Base-by-base conservation (phyloP, 495 filamentous ascomycete genomes). In the Tuber microsphaerosporum region DNA sequence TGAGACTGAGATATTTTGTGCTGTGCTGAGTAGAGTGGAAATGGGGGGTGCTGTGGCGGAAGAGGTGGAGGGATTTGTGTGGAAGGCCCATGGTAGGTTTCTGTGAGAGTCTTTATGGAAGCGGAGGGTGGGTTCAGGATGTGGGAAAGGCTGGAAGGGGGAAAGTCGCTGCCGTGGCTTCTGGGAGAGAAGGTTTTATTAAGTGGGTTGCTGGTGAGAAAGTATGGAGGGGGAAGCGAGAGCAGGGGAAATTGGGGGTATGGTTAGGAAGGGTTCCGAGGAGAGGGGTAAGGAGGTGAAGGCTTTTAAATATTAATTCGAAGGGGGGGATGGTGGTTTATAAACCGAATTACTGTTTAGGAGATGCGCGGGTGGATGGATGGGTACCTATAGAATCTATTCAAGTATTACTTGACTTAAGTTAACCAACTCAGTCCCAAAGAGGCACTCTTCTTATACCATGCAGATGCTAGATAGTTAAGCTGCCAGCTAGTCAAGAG, bases 111-210 rank as follows among this genome's bases (percentile, higher is more conserved):
- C 61, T 82, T 22, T 72, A 68, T 76, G 45, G 75, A 80, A 42
- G 69, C 76, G 9, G 74, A 80, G 39, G 76, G 78, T 74, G 79
- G 71, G 75, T 70, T 37, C 61, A 73, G 80, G 70, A 75, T 74
- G 75, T 75, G 79, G 76, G 46, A 69, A 51, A 75, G 46, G 72
- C 68, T 20, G 74, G 75, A 34, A 37, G 14, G 83, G 85, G 7
- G 87, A 84, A 76, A 92, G 89, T 74, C 78, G 95, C 68, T 85
- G 72, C 97, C 41, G 84, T 97, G 72, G 86, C 97, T 8, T 94
- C 93, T 4, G 95, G 95, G 0, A 94, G 94, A 0, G 92, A 95
- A 61, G 94, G 95, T 19, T 99, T 97, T 84, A 88, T 97, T 70
- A 87, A 86, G 43, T 87, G 90, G 78, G 91, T 91, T 84, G 92